Evolutionary conservation across 345 rosid genomes (phyloP).

Genomic region (Citrus inodora): DNA sequence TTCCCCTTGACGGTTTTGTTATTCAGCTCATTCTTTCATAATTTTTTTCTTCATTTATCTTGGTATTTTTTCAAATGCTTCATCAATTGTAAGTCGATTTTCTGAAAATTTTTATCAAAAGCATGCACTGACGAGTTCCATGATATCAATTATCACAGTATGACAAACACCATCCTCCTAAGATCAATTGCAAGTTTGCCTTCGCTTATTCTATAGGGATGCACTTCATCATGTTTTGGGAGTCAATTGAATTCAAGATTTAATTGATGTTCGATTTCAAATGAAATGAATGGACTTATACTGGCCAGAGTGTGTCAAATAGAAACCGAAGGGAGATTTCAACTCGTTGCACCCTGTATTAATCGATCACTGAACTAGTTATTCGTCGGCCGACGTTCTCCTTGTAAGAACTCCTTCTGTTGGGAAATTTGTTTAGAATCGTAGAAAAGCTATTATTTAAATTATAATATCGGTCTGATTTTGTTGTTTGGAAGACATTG

Average conservation of each 20-base stretch:
- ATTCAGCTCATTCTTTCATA: not conserved
- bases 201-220: slow-evolving; percentile 2
- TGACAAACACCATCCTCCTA: not conserved
- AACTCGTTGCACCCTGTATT: not conserved
- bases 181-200: not conserved
- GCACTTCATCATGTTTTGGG: not conserved
- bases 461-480: not conserved
- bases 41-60: slow-evolving; percentile 31
- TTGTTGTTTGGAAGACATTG: not conserved
- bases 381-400: not conserved
- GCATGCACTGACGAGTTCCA: not conserved
- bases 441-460: not conserved
- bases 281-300: not conserved
- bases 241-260: not conserved
- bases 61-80: not conserved
- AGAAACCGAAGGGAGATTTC: not conserved
- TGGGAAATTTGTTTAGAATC: not conserved
- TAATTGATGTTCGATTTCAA: not conserved
- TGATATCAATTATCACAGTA: not conserved
- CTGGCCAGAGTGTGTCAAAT: not conserved
- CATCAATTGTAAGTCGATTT: not conserved
- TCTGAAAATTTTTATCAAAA: not conserved
- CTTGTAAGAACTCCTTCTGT: not conserved
- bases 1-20: not conserved
- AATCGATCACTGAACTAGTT: not conserved